These are phyloP conservation scores for Cucumis cinereus DNA, from an alignment of 306 rosid genomes.

Conservation along the genomic window DNA sequence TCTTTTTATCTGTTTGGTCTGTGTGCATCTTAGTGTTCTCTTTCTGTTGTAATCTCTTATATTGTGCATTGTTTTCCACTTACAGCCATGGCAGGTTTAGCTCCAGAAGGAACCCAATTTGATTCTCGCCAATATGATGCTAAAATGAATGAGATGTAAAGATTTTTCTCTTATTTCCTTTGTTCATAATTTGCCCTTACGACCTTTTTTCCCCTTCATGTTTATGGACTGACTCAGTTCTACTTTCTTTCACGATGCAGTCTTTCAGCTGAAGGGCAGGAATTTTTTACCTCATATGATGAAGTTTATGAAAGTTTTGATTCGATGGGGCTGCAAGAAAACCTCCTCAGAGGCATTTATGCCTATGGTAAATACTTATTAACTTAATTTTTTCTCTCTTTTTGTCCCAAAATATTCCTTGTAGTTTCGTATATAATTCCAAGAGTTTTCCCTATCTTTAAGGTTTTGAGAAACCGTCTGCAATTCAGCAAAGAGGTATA, in stretches of 20 bases:
- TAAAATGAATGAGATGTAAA: constrained; percentile 78
- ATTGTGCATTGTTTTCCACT: neutral
- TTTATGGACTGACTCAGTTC: neutral
- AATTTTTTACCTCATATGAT: constrained; percentile 78
- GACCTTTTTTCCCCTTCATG: neutral
- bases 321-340: constrained; percentile 80
- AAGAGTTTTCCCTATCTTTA: neutral
- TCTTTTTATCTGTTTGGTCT: neutral
- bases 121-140: constrained; percentile 75
- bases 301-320: constrained; percentile 86
- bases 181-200: neutral
- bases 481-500: constrained; percentile 95
- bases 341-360: constrained; percentile 83
- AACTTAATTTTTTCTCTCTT: neutral
- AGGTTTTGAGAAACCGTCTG: constrained; percentile 99
- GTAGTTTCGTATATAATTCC: neutral
- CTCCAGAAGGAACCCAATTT: constrained; percentile 84
- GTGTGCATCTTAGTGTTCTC: neutral
- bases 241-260: constrained; percentile 18
- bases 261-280: constrained; percentile 71
- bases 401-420: neutral
- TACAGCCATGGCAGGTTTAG: constrained; percentile 79
- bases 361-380: constrained; percentile 55
- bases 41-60: neutral
- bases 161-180: neutral